Base-by-base conservation (phyloP, 371 early-diverging fungal species). In the Syncephalastrum sp. region DNA sequence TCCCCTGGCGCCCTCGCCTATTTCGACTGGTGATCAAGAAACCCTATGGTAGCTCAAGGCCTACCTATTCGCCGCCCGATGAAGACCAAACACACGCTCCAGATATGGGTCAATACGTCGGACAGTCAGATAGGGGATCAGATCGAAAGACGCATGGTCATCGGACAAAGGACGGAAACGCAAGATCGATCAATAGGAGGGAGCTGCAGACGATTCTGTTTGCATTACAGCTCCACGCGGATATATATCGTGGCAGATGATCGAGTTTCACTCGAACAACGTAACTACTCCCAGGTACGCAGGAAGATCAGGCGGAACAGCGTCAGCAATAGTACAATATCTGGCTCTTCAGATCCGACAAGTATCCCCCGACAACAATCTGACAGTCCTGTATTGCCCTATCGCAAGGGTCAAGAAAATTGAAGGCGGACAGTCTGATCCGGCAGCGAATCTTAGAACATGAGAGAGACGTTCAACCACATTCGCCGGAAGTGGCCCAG, bases 231-330 rank as follows among this genome's bases (percentile, higher is more conserved):
- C 14, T 46, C 16, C 55, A 69, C 48, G 53, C 43, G 13, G 42
- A 29, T 57, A 57, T 15, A 45, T 55, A 47, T 46, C n/a, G 14
- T 51, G 54, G 53, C 16, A 51, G 8, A 8, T 50, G 8, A 47
- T 69, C 3, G 33, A 45, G n/a, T 50, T 67, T 3, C 45, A 43
- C n/a, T 23, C 57, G 5, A 59, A 68, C 64, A 63, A 58, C 50
- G 61, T 49, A 27, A 68, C 63, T 27, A 63, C 59, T 0, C 38
- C 61, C 23, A 63, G 60, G 38, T 68, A 68, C 29, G 56, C 29
- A 2, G 49, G 19, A 15, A 63, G 64, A 43, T 44, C 62, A 5
- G 67, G 61, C 46, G 64, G 62, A 24, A 61, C 59, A 16, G 42
- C 59, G 3, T 63, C 68, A 44, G 6, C 50, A 3, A 0, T 6